phyloP scores from a whole-genome alignment of 371 early-diverging fungal genomes.

The Mucor piriformis region DNA sequence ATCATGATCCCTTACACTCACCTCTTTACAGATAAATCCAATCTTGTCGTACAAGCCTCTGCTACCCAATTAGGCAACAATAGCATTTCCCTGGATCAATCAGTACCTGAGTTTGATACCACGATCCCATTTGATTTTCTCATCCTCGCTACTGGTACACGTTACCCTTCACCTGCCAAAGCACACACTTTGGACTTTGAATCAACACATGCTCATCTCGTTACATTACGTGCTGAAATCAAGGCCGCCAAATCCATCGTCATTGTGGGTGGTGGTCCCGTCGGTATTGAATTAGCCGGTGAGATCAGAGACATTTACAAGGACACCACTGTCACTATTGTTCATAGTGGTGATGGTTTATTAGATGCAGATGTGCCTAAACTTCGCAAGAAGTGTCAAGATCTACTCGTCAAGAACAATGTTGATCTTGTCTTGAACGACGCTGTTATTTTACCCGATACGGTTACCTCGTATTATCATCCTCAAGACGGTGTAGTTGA shows the following conservation, averaged over 20 bases:
- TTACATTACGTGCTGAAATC: conserved; percentile 32
- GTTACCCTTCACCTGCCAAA: conserved; percentile 28
- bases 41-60: conserved; percentile 34
- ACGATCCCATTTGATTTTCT: conserved; percentile 25
- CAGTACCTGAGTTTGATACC: conserved; percentile 16
- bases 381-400: conserved; percentile 25
- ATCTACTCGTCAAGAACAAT: conserved; percentile 31
- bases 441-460: conserved; percentile 28
- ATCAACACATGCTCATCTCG: conserved; percentile 31
- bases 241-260: conserved; percentile 48
- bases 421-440: conserved; percentile 57
- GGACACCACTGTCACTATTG: conserved; percentile 52
- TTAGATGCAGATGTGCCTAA: conserved; percentile 35
- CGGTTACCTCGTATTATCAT: background rate
- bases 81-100: conserved; percentile 18
- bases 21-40: conserved; percentile 23
- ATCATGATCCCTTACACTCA: conserved; percentile 39
- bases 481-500: conserved; percentile 17
- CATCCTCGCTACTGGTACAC: conserved; percentile 36
- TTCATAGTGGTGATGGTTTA: conserved; percentile 34
- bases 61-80: conserved; percentile 23
- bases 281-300: conserved; percentile 60
- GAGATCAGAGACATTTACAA: conserved; percentile 45
- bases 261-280: conserved; percentile 62
- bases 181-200: conserved; percentile 14